Percentiles rank a stretch among this genome's conserved stretches.
Evolutionary conservation across 176 grass and related monocot genomes (phyloP).

Genomic region (Oryza nivara): DNA sequence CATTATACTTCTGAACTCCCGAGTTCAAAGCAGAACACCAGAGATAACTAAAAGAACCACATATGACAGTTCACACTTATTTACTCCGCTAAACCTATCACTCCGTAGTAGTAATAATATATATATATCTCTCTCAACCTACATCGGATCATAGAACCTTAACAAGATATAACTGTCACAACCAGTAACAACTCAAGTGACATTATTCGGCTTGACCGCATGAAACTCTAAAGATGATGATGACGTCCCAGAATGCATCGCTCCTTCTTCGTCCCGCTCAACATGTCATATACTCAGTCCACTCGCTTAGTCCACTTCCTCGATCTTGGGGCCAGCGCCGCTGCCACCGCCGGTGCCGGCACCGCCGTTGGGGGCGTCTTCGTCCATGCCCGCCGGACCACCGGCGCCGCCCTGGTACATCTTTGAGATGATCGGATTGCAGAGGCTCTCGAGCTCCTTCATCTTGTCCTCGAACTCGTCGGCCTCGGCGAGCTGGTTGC

Average conservation of each 20-base stretch:
- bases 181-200: not conserved
- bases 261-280: not conserved
- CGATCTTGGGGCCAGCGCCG: constrained; percentile 77
- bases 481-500: constrained; percentile 76
- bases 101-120: too few species aligned
- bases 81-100: not conserved
- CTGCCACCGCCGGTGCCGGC: constrained; percentile 38
- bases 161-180: not conserved
- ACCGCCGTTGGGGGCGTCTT: constrained; percentile 46
- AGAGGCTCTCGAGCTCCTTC: constrained; percentile 76
- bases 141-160: not conserved
- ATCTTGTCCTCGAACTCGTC: constrained; percentile 83
- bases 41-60: not conserved
- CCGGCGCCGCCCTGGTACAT: constrained; percentile 63
- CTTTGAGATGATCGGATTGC: constrained; percentile 78
- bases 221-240: not conserved
- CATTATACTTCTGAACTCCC: not conserved
- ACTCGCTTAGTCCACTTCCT: constrained; percentile 72
- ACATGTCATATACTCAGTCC: not conserved
- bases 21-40: not conserved
- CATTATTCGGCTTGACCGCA: constrained; percentile 30
- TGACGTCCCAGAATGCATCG: not conserved
- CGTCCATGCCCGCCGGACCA: constrained; percentile 53
- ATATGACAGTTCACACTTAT: not conserved
- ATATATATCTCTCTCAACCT: not conserved